Conservation (phyloP, 1,284 basidiomycete genomes). For the Trametes versicolor region DNA sequence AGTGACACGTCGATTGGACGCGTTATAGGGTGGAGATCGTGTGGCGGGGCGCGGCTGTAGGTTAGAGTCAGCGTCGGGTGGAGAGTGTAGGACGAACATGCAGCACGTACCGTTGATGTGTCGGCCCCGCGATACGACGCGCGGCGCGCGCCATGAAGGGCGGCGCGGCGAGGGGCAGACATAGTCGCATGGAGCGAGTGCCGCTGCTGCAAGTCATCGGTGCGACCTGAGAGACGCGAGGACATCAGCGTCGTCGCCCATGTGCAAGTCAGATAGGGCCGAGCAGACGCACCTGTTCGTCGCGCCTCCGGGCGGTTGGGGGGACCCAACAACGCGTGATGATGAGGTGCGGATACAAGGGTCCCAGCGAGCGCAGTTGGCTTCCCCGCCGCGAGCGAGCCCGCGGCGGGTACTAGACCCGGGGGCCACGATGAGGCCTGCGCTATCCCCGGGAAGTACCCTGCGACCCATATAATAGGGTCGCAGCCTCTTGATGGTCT, state of each 20-base stretch:
- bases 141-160: not conserved
- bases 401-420: slow-evolving; percentile 1
- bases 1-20: not conserved
- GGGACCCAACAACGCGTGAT: not conserved
- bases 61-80: not conserved
- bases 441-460: not conserved
- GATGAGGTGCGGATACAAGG: not conserved
- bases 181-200: not conserved
- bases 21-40: not conserved
- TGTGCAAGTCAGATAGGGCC: not conserved
- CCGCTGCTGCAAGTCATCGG: not conserved
- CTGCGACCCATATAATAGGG: not conserved
- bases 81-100: not conserved
- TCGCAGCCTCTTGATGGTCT: slow-evolving; percentile 2
- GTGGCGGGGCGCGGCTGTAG: not conserved
- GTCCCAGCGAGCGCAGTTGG: slow-evolving; percentile 3
- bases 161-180: not conserved
- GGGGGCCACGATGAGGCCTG: slow-evolving; percentile 8
- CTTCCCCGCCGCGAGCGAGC: slow-evolving; percentile 2
- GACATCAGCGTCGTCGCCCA: not conserved
- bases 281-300: not conserved
- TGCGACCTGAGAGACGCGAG: not conserved
- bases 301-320: not conserved
- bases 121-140: not conserved
- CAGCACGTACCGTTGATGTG: not conserved